These are phyloP conservation scores for Candida hungchunana DNA, from an alignment of 805 yeast genomes.

Conservation along the genomic window DNA sequence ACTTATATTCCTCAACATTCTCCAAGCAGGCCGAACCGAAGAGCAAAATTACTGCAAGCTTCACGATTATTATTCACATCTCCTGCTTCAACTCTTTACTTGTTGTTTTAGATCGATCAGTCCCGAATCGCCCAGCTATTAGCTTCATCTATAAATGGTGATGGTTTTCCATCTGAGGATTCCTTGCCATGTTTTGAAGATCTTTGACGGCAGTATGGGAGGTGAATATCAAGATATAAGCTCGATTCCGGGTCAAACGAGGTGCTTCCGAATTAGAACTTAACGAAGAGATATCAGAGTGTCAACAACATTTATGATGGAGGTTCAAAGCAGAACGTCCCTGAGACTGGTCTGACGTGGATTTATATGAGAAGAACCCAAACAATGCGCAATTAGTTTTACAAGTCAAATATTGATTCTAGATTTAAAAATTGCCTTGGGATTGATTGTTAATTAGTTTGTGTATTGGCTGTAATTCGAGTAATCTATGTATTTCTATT, in stretches of 20 bases:
- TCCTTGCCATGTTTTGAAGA: slow-evolving; percentile 42
- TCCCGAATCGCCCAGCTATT: slow-evolving; percentile 41
- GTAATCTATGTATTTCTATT: slow-evolving; percentile 33
- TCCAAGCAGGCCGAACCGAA: slow-evolving; percentile 46
- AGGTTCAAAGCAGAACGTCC: too few relatives aligned
- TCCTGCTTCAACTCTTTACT: slow-evolving; percentile 36
- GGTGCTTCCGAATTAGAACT: slow-evolving; percentile 39
- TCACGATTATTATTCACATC: slow-evolving; percentile 46
- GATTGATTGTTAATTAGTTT: too few relatives aligned
- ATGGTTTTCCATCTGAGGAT: slow-evolving; percentile 39
- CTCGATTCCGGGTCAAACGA: slow-evolving; percentile 42
- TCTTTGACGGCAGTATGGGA: slow-evolving; percentile 41
- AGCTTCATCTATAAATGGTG: slow-evolving; percentile 35
- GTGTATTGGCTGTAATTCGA: too few relatives aligned
- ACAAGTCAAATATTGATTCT: too few relatives aligned
- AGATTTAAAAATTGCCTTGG: too few relatives aligned
- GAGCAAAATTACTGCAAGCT: slow-evolving; percentile 39
- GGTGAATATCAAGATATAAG: slow-evolving; percentile 42
- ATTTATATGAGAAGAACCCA: too few relatives aligned
- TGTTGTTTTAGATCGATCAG: slow-evolving; percentile 45
- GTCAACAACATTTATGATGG: too few relatives aligned
- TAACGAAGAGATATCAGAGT: too few relatives aligned
- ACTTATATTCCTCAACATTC: slow-evolving; percentile 46
- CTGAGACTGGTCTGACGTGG: too few relatives aligned
- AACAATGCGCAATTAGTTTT: too few relatives aligned